Evolutionary conservation across 768 basidiomycete genomes (phyloP), one percentile per base, ranked within the genome.

Genomic region (Galerina marginata): DNA sequence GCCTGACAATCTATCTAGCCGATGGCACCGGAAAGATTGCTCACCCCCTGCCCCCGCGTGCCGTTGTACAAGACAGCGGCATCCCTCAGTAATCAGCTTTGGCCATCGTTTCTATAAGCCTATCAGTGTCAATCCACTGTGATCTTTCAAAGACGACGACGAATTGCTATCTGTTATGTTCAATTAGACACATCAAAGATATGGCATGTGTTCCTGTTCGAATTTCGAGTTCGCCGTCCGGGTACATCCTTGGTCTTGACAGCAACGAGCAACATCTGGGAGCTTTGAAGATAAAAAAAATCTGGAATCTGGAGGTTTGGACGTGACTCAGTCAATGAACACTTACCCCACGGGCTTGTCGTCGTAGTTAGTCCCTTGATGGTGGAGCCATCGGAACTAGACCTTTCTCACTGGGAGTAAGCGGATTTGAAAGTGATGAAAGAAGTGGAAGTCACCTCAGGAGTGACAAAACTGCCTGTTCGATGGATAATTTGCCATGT

Each of bases 11-110:
- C 46, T 37, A 53, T 53, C 51, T 25, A 15, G 50, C 57, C 57
- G 57, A 58, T 58, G 50, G 42, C 47, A 58, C 48, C 57, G 57
- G 57, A 52, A 4, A 16, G 16, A 16, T 56, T 36, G 25, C 42
- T 42, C 39, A 53, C 38, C 23, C 37, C 39, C 23, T 40, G 51
- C 29, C 29, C 29, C 9, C 12, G 29, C 20, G 10, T 47, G 20
- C 20, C 37, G 16, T 14, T 38, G 33, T 16, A 52, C 33, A 52
- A 39, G 29, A 33, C 29, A 33, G 29, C 29, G 29, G 29, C 29
- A 33, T 33, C 29, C 5, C 29, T 33, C 29, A 33, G 29, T 33
- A 33, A 33, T 33, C 29, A 33, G 0, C 29, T 33, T 33, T 33
- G 29, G 2, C 29, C 29, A 33, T 33, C 29, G 29, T 33, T 33